Conservation (phyloP, 1,139 yeast genomes). For the Petasospora rhodanensis region DNA sequence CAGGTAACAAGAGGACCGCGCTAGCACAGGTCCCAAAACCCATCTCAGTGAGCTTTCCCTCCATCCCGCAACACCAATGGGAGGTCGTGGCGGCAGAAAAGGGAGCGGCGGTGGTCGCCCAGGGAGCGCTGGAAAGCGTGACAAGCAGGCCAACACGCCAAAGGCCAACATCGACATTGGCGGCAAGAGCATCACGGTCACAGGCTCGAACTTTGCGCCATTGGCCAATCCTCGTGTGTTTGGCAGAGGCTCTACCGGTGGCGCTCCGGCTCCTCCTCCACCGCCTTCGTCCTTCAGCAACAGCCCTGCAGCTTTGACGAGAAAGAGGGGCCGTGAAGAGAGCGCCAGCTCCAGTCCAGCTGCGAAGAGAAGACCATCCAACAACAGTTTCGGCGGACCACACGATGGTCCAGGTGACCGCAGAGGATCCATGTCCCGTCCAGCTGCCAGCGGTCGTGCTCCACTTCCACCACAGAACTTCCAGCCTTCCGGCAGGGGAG, state of each 20-base stretch:
- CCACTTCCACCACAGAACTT: conserved; percentile 2
- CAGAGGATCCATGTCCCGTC: no score
- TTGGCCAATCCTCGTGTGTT: conserved; percentile 12
- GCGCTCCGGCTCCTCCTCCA: neutral
- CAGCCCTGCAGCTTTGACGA: conserved; percentile 5
- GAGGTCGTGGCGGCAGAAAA: no score
- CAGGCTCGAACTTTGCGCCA: conserved; percentile 17
- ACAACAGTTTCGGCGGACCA: no score
- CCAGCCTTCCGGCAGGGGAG: neutral
- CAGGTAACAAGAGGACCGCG: no score
- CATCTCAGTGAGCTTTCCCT: no score
- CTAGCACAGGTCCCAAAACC: no score
- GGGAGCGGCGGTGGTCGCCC: neutral
- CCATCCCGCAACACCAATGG: no score
- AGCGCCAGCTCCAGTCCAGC: neutral
- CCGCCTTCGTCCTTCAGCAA: no score
- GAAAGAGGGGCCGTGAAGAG: conserved; percentile 13
- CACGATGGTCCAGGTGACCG: no score
- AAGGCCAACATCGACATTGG: neutral
- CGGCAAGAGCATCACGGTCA: conserved; percentile 6
- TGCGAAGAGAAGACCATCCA: no score
- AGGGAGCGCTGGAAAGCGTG: neutral
- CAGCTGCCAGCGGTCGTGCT: neutral
- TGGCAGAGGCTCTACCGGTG: neutral
- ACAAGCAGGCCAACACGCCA: neutral